Base-by-base conservation (phyloP, 441 rosid genomes). In the Mallotus repandus region DNA sequence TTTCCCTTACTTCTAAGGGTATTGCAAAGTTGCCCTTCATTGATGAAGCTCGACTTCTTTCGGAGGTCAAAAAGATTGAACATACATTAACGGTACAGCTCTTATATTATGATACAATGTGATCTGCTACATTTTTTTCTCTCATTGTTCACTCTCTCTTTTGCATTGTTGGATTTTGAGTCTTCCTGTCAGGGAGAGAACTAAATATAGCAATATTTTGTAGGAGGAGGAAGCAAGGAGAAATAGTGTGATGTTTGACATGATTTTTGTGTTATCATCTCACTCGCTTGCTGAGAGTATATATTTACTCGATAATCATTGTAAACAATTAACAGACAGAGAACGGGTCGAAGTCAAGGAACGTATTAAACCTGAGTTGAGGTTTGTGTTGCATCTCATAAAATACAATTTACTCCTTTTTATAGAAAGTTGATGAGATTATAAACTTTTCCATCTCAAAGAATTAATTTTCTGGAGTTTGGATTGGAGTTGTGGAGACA, bases 21-120 rank as follows among this genome's bases (percentile, higher is more conserved):
- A 81, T 93, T 80, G 89, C 96, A 12, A 91, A 91, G 81, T 78
- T 95, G 82, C 99, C 99, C 70, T 95, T 95, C 80, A 91, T 95
- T 71, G 97, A 90, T 38, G 97, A 95, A 83, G 78, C 32, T 68
- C 94, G 98, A 69, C 99, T 95, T 76, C 95, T 95, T 75, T 82
- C 78, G 0, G 97, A 90, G 85, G 96, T 87, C 70, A 78, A 84
- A 54, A 82, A 75, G 76, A 53, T 93, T 61, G 98, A 95, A 72
- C 81, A 87, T 64, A 84, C 91, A 32, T 79, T 93, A 76, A 95
- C 87, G 84, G 99, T 95, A 91, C 67, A 83, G 19, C 69, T 16
- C 73, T 76, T 59, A 29, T 61, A 32, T 61, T 46, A 74, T 75
- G 70, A 52, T 29, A 21, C 57, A 63, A 4, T 68, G 9, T 70